Evolutionary conservation across 176 grass and related monocot genomes (phyloP).

Genomic region (Aegilops tauschii): DNA sequence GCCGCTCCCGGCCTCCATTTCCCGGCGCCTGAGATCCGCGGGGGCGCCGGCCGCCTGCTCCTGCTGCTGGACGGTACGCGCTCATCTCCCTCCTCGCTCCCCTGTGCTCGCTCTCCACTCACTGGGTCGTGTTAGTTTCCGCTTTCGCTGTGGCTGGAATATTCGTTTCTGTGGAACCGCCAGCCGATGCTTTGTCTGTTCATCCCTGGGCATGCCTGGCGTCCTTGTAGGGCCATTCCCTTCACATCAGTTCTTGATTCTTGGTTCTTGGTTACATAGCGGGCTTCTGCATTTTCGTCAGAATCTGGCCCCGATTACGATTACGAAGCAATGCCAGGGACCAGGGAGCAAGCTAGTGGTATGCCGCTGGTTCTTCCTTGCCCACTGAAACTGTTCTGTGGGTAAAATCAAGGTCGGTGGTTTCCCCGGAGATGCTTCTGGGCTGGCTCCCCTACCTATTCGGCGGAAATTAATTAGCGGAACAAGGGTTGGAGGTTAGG

Average conservation of each 20-base stretch:
- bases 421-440: not conserved
- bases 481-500: not conserved
- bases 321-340: not conserved
- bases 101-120: too few relatives aligned
- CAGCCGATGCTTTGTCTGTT: not conserved
- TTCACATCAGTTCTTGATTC: not conserved
- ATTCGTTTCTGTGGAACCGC: not conserved
- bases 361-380: not conserved
- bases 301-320: not conserved
- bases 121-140: not conserved
- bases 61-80: not conserved
- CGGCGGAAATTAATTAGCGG: too few relatives aligned
- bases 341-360: not conserved
- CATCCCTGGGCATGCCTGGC: too few relatives aligned
- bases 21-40: not conserved
- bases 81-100: not conserved
- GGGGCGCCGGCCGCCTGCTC: too few relatives aligned
- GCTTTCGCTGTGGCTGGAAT: not conserved
- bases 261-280: too few relatives aligned
- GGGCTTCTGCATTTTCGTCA: not conserved
- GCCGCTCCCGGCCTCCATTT: not conserved
- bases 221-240: not conserved
- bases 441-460: too few relatives aligned
- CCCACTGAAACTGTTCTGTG: not conserved
- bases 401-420: not conserved